phyloP scores from a whole-genome alignment of 2,329 filamentous ascomycete species.

The Xylaria sp. region DNA sequence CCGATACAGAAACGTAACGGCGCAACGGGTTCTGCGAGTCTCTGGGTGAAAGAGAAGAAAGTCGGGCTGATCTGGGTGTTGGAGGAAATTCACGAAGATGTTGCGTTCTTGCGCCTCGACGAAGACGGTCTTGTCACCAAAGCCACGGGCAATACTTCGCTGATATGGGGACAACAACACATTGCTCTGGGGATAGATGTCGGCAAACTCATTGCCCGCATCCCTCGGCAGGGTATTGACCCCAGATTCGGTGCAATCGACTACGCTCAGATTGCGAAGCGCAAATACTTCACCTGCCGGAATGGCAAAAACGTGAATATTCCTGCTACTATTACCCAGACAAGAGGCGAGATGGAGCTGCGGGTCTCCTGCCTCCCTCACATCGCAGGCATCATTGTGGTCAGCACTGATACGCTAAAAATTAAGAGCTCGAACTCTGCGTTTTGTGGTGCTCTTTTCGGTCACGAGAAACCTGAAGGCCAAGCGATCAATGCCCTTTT shows the following conservation, averaged over 20 bases:
- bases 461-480: slow-evolving; percentile 84
- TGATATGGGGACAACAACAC: slow-evolving; percentile 84
- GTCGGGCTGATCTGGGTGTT: slow-evolving; percentile 96
- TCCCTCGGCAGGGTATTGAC: slow-evolving; percentile 80
- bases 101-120: slow-evolving; percentile 79
- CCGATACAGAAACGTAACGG: slow-evolving; percentile 97
- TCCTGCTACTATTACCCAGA: slow-evolving; percentile 81
- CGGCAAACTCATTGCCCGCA: slow-evolving; percentile 79
- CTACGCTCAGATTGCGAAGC: slow-evolving; percentile 76
- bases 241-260: slow-evolving; percentile 78
- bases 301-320: slow-evolving; percentile 82
- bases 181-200: slow-evolving; percentile 77
- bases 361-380: slow-evolving; percentile 94
- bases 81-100: slow-evolving; percentile 96
- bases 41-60: slow-evolving; percentile 98
- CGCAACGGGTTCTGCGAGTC: slow-evolving; percentile 86
- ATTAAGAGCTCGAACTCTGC: slow-evolving; percentile 95
- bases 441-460: slow-evolving; percentile 92
- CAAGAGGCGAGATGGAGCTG: slow-evolving; percentile 75
- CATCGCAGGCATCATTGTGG: slow-evolving; percentile 94
- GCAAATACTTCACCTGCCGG: slow-evolving; percentile 85
- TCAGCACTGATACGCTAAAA: slow-evolving; percentile 79
- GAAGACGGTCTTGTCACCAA: slow-evolving; percentile 78
- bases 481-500: slow-evolving; percentile 82
- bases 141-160: slow-evolving; percentile 77